These are phyloP conservation scores for Basidiobolus meristosporus DNA, from an alignment of 371 early-diverging fungal species.

Conservation along the genomic window DNA sequence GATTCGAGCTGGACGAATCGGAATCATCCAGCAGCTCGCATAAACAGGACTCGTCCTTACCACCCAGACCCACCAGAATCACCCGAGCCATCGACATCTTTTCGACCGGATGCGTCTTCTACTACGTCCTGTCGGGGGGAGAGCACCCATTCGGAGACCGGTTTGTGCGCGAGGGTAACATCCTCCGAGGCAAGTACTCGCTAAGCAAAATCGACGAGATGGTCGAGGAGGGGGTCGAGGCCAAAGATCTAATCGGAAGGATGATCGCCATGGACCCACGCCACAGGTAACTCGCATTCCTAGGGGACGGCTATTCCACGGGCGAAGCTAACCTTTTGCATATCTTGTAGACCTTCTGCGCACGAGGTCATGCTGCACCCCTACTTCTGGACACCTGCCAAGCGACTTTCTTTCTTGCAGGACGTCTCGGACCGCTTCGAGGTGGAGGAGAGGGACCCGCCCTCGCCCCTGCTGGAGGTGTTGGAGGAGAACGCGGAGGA, in stretches of 20 bases:
- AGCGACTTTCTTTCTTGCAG: conserved; percentile 73
- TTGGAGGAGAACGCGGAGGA: conserved; percentile 38
- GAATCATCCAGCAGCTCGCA: too few species aligned
- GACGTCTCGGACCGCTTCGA: conserved; percentile 91
- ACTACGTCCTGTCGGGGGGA: conserved; percentile 74
- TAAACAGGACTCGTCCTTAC: conserved; percentile 4
- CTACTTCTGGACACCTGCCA: conserved; percentile 79
- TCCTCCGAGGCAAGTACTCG: conserved; percentile 49
- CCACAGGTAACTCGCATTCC: conserved; percentile 21
- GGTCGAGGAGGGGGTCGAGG: conserved; percentile 56
- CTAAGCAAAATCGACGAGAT: conserved; percentile 44
- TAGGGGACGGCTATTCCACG: too few species aligned
- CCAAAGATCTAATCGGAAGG: conserved; percentile 67
- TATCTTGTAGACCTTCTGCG: conserved; percentile 12
- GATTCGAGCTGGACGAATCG: background rate
- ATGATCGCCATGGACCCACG: conserved; percentile 70
- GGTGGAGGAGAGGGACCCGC: conserved; percentile 54
- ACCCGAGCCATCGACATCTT: conserved; percentile 89
- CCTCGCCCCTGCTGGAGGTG: conserved; percentile 34
- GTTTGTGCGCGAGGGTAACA: conserved; percentile 72
- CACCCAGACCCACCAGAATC: conserved; percentile 23
- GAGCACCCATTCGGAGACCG: conserved; percentile 91
- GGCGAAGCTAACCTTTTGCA: background rate
- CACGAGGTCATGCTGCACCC: conserved; percentile 67
- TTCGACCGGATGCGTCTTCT: conserved; percentile 86